Percentiles rank a stretch among this genome's conserved stretches.
These are phyloP conservation scores for Ramaria rubella DNA, from an alignment of 768 basidiomycete species.

Conservation along the genomic window DNA sequence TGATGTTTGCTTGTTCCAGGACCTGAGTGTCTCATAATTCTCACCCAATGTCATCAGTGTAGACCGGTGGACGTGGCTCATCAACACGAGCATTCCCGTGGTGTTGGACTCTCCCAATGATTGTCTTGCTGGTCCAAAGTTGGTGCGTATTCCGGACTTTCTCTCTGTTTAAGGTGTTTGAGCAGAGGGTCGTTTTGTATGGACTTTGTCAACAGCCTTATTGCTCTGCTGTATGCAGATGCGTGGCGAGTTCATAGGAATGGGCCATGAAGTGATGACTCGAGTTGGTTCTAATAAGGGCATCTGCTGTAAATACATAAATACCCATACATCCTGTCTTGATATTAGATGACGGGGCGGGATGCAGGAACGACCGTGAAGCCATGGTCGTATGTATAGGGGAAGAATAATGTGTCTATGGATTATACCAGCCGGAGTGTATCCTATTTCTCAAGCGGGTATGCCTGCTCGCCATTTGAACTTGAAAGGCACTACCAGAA, in stretches of 20 bases:
- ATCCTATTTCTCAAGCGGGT: too few species aligned
- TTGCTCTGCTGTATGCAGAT: slow-evolving; percentile 44
- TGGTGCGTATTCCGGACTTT: slow-evolving; percentile 46
- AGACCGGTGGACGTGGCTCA: slow-evolving; percentile 77
- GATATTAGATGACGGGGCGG: too few species aligned
- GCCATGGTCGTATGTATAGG: too few species aligned
- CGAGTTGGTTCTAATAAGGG: too few species aligned
- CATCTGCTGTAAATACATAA: too few species aligned
- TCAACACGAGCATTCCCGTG: slow-evolving; percentile 81
- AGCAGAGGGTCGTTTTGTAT: slow-evolving; percentile 23
- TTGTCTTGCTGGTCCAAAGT: slow-evolving; percentile 63
- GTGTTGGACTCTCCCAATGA: slow-evolving; percentile 83
- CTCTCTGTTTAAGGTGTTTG: neutral
- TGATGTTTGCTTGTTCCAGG: slow-evolving; percentile 50
- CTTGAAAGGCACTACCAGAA: slow-evolving; percentile 4
- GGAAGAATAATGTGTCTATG: too few species aligned
- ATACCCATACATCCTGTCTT: too few species aligned
- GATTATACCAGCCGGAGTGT: too few species aligned
- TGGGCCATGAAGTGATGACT: too few species aligned
- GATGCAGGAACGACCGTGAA: too few species aligned
- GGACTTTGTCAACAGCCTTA: slow-evolving; percentile 46
- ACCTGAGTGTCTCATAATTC: slow-evolving; percentile 82
- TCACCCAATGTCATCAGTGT: slow-evolving; percentile 79
- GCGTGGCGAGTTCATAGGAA: slow-evolving; percentile 25
- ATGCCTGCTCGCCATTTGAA: too few species aligned